These are phyloP conservation scores for Trypanosoma lewisi DNA, from an alignment of 208 protist species.

Conservation along the genomic window DNA sequence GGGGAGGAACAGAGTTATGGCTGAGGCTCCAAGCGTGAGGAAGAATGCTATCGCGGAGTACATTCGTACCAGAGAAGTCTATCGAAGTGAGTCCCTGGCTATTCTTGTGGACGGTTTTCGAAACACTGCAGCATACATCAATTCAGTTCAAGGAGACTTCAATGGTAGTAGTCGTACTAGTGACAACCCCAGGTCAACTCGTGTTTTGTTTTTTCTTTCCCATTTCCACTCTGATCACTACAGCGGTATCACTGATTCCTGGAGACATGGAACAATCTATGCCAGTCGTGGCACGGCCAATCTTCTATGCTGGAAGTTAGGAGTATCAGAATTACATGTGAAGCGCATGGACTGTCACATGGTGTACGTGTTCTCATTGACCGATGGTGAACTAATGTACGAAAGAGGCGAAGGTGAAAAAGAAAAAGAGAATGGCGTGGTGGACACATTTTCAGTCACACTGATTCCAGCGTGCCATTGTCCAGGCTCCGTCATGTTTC, in stretches of 20 bases:
- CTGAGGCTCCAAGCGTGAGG: too few relatives aligned
- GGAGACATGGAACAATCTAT: constrained; percentile 61
- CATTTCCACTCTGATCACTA: constrained; percentile 94
- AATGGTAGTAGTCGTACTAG: background rate
- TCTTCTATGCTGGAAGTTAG: constrained; percentile 44
- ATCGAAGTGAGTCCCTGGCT: constrained; percentile 25
- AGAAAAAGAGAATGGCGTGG: constrained; percentile 20
- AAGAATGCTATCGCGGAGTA: constrained; percentile 36
- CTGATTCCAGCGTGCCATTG: constrained; percentile 91
- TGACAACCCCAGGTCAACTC: background rate
- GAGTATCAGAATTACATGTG: constrained; percentile 39
- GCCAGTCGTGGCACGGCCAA: constrained; percentile 61
- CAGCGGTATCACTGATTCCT: constrained; percentile 53
- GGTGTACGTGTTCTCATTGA: constrained; percentile 55
- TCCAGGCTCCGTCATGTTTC: constrained; percentile 88
- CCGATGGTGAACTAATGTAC: constrained; percentile 25
- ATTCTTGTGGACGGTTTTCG: constrained; percentile 84
- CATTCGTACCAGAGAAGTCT: constrained; percentile 54
- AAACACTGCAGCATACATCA: constrained; percentile 9
- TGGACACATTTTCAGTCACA: constrained; percentile 34
- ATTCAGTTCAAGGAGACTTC: background rate
- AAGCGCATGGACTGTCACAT: constrained; percentile 42
- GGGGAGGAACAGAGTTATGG: too few relatives aligned
- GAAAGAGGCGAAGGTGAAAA: constrained; percentile 4
- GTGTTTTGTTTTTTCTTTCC: constrained; percentile 74